A percentile compares a stretch with the other conserved stretches of the same genome.
phyloP scores from a whole-genome alignment of 805 yeast species.

The Candida peoriensis region DNA sequence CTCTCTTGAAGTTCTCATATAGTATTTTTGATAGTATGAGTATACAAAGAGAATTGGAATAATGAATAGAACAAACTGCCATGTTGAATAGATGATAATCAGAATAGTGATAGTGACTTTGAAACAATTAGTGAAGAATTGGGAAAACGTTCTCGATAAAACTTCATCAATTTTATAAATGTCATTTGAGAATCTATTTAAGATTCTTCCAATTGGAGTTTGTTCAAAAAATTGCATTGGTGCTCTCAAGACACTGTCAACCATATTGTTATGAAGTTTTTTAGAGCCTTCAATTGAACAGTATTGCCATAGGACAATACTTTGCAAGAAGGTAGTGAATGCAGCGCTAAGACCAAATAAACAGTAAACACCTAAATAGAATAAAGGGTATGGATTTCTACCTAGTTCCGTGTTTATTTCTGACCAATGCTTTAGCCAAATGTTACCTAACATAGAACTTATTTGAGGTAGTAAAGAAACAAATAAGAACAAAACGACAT shows the following conservation, averaged over 20 bases:
- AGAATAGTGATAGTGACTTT: constrained; percentile 69
- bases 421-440: constrained; percentile 98
- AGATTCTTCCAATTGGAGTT: constrained; percentile 88
- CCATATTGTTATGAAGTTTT: constrained; percentile 71
- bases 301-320: constrained; percentile 67
- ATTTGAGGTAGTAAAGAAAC: constrained; percentile 56
- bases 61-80: constrained; percentile 73
- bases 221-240: constrained; percentile 97
- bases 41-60: constrained; percentile 65
- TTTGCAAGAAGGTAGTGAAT: constrained; percentile 54
- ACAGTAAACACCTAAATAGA: constrained; percentile 72
- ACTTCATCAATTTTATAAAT: constrained; percentile 83
- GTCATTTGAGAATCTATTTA: constrained; percentile 90
- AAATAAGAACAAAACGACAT: constrained; percentile 52
- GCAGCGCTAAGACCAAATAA: constrained; percentile 69
- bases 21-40: constrained; percentile 69
- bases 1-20: constrained; percentile 73
- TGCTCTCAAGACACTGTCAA: constrained; percentile 67
- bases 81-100: constrained; percentile 83
- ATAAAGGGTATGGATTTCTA: constrained; percentile 64
- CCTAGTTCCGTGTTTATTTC: constrained; percentile 74
- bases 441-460: constrained; percentile 61
- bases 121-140: constrained; percentile 56
- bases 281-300: constrained; percentile 83
- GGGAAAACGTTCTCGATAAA: constrained; percentile 63